Evolutionary conservation across 768 basidiomycete genomes (phyloP).

Genomic region (Mycena olivaceomarginata): DNA sequence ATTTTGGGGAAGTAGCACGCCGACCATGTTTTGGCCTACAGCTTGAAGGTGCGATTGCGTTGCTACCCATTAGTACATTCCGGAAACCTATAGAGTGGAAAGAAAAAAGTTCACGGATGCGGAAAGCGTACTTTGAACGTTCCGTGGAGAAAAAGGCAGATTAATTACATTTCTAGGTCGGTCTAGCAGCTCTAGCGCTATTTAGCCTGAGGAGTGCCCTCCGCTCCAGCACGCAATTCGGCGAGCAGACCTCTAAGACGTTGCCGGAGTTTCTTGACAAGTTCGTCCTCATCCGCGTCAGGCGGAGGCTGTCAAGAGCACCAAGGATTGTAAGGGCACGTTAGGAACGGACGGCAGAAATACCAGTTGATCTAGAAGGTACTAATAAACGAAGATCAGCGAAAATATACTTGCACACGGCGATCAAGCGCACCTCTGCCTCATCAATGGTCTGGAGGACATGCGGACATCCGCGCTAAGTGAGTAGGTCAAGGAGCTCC

Average conservation of each 20-base stretch:
- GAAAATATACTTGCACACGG: background rate
- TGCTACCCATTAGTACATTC: no score
- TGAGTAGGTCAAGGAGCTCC: background rate
- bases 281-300: conserved; percentile 59
- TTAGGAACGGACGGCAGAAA: background rate
- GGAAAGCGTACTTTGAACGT: no score
- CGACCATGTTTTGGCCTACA: no score
- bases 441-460: conserved; percentile 34
- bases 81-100: no score
- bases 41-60: no score
- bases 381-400: conserved; percentile 45
- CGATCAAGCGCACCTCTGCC: conserved; percentile 23
- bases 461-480: no score
- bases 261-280: conserved; percentile 59
- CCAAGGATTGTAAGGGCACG: background rate
- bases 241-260: conserved; percentile 59
- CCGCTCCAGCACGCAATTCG: conserved; percentile 58
- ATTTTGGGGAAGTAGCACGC: background rate
- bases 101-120: no score
- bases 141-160: no score
- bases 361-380: conserved; percentile 62
- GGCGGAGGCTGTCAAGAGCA: conserved; percentile 56
- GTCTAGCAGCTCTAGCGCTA: background rate
- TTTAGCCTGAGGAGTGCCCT: conserved; percentile 45
- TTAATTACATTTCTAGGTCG: no score